Evolutionary conservation across 1,284 basidiomycete species (phyloP), one percentile per base, ranked within the genome.

Genomic region (Laetiporus sulphureus): DNA sequence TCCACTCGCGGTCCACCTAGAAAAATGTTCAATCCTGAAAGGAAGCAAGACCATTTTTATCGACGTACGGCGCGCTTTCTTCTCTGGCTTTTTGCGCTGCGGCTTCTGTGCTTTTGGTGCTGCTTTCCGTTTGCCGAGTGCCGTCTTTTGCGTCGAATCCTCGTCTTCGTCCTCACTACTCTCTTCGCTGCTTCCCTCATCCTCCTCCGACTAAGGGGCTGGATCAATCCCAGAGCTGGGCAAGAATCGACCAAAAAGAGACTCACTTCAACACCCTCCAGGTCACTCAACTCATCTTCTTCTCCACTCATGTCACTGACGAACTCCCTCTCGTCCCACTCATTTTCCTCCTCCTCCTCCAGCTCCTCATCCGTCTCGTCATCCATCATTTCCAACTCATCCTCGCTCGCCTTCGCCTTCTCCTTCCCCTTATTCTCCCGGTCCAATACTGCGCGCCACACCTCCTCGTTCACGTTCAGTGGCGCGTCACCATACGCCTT

Each of bases 401-500:
- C 54, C 53, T 70, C 68, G n/a, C n/a, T n/a, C 32, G 68, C 53
- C 39, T 67, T 63, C 44, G 58, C 63, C 38, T 66, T 62, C 43
- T 61, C 58, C 55, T 69, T 68, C 51, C 69, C 71, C 52, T 73
- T 72, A 40, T 74, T 75, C 57, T 92, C 89, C 44, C 80, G 72
- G 57, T 95, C 90, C 37, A 97, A 67, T 32, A 97, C 83, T 5
- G 86, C 81, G 52, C 84, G 79, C 96, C 96, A 99, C 4, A 99
- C 93, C 32, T 78, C 84, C 67, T 99, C 96, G 65, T 99, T 99
- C 49, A 99, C 94, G 64, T 99, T 99, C 30, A 99, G 73, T 16
- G 95, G 96, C 22, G 91, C 89, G 58, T 99, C 96, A 36, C 96
- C 95, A 60, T 99, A 99, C 8, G 94, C 93, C 62, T 97, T 97